Evolutionary conservation across 75 land plant species (phyloP).

Genomic region (Gnetum montanum): DNA sequence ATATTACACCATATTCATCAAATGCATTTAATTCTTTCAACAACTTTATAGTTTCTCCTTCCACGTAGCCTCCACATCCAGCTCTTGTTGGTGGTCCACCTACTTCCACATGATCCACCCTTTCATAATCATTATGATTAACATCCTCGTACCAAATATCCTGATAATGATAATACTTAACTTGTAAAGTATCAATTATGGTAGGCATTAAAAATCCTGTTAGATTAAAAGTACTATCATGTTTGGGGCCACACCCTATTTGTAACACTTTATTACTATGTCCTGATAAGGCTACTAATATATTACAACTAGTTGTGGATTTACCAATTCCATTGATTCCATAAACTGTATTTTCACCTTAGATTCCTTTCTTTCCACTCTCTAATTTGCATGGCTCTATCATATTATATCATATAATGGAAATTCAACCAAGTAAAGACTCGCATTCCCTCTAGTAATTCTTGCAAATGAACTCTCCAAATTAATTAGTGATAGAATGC

Average conservation of each 20-base stretch:
- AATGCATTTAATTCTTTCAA: slow-evolving; percentile 2
- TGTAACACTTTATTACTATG: background rate
- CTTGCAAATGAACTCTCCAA: too few relatives aligned
- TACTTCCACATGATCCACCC: slow-evolving; percentile 1
- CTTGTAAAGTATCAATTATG: slow-evolving; percentile 7
- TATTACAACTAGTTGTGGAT: too few relatives aligned
- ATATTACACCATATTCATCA: slow-evolving; percentile 1
- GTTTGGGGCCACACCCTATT: background rate
- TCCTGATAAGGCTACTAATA: background rate
- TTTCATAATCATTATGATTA: background rate
- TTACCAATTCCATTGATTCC: background rate
- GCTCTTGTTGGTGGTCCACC: background rate
- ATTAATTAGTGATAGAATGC: too few relatives aligned
- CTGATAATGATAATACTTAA: too few relatives aligned
- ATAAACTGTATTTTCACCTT: background rate
- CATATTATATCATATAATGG: too few relatives aligned
- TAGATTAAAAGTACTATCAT: slow-evolving; percentile 1
- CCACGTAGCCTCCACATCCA: background rate
- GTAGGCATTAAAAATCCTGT: slow-evolving; percentile 6
- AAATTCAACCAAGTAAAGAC: too few relatives aligned
- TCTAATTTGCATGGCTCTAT: too few relatives aligned
- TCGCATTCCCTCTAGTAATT: too few relatives aligned
- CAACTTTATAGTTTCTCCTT: too few relatives aligned
- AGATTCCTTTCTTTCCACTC: too few relatives aligned
- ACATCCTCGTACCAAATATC: slow-evolving; percentile 4